These are phyloP conservation scores for Ophiostoma quercus DNA, from an alignment of 2,329 filamentous ascomycete genomes.

Conservation along the genomic window DNA sequence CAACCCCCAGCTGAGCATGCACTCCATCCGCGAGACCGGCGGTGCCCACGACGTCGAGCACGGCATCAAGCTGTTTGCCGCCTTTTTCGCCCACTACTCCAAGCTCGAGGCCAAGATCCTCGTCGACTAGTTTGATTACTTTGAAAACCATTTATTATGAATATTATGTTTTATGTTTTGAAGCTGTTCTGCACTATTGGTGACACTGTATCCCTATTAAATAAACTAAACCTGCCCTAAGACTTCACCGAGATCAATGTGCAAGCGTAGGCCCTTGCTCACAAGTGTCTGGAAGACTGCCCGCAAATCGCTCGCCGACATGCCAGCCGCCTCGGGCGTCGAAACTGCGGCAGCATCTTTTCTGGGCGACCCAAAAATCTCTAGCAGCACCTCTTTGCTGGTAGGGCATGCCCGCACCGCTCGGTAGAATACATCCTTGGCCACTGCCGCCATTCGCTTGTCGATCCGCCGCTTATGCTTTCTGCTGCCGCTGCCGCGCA, in stretches of 20 bases:
- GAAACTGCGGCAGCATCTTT: background rate
- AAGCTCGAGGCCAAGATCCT: slow-evolving; percentile 75
- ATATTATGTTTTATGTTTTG: background rate
- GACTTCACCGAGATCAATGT: slow-evolving; percentile 27
- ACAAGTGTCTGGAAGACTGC: slow-evolving; percentile 35
- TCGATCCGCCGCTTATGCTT: slow-evolving; percentile 17
- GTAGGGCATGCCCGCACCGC: slow-evolving; percentile 46
- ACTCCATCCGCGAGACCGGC: slow-evolving; percentile 90
- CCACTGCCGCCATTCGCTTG: slow-evolving; percentile 26
- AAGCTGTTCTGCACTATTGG: background rate
- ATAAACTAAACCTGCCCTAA: slow-evolving; percentile 18
- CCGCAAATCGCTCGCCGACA: slow-evolving; percentile 46
- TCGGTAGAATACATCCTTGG: slow-evolving; percentile 46
- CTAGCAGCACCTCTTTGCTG: slow-evolving; percentile 47
- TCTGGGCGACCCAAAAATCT: slow-evolving; percentile 39
- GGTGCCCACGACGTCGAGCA: slow-evolving; percentile 83
- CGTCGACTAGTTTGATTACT: slow-evolving; percentile 57
- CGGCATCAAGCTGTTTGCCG: slow-evolving; percentile 77
- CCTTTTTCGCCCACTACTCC: slow-evolving; percentile 83
- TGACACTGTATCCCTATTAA: background rate
- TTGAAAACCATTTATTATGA: background rate
- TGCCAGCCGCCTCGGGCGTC: slow-evolving; percentile 29
- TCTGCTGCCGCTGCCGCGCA: slow-evolving; percentile 29
- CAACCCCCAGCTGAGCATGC: slow-evolving; percentile 94
- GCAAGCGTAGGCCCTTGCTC: slow-evolving; percentile 27